Evolutionary conservation across 2,329 filamentous ascomycete genomes (phyloP).

Genomic region (Apiospora kogelbergensis): DNA sequence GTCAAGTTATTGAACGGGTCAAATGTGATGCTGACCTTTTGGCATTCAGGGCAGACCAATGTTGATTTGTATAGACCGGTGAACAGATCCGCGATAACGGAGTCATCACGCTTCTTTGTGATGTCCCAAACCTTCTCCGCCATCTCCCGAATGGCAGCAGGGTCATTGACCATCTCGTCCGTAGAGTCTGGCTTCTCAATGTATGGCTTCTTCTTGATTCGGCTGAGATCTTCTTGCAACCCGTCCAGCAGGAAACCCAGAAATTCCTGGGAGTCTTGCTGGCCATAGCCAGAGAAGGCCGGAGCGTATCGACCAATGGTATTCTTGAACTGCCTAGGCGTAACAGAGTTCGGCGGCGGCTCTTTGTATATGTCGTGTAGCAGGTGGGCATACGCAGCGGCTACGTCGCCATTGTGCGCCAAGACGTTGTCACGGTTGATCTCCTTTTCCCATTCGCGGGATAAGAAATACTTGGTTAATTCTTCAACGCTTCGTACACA

Average conservation of each 20-base stretch:
- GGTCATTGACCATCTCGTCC: constrained; percentile 88
- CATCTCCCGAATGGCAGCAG: constrained; percentile 76
- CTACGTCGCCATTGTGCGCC: constrained; percentile 81
- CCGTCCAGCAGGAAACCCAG: constrained; percentile 92
- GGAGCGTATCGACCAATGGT: constrained; percentile 79
- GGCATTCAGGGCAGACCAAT: constrained; percentile 84
- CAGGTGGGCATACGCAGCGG: constrained; percentile 77
- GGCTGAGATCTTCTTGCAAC: constrained; percentile 91
- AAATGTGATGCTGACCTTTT: constrained; percentile 97
- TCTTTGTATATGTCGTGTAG: constrained; percentile 78
- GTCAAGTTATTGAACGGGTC: constrained; percentile 97
- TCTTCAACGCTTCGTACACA: constrained; percentile 94
- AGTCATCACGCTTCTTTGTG: constrained; percentile 89
- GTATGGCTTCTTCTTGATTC: constrained; percentile 93
- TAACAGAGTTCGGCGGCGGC: constrained; percentile 63
- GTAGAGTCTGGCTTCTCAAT: constrained; percentile 97
- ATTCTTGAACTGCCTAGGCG: constrained; percentile 79
- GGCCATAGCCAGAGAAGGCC: constrained; percentile 89
- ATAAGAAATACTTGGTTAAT: constrained; percentile 86
- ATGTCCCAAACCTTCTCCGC: constrained; percentile 89
- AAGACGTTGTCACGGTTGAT: constrained; percentile 85
- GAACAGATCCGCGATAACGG: constrained; percentile 92
- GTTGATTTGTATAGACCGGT: constrained; percentile 99
- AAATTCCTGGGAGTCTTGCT: constrained; percentile 98
- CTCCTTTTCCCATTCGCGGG: constrained; percentile 71